Evolutionary conservation across 257 asterid species (phyloP), one percentile per base, ranked within the genome.

Genomic region (Rubia yunnanensis): DNA sequence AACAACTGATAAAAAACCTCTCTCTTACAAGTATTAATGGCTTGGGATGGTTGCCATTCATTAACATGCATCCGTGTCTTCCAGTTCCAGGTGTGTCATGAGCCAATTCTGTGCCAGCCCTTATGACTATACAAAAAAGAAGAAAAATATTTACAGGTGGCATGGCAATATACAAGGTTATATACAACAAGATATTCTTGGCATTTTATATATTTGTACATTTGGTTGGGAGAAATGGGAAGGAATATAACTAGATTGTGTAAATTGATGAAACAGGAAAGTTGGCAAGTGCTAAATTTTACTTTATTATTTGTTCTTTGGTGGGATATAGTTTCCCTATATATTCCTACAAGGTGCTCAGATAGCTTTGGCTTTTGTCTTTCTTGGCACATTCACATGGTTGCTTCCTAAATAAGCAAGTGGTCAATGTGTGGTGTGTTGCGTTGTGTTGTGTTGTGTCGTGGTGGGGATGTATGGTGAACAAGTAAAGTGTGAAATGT

Each of bases 391-490:
- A 20, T 65, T 55, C 24, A 23, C 41, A 67, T 34, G 31, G 6
- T 48, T 60, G 54, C 73, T 31, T 60, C 67, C 50, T 65, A 34
- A 52, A 65, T 50, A 35, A 50, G 61, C 13, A 50, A 32, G 57
- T 52, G 63, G 62, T 34, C 53, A 53, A 20, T 50, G 31, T 39
- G 55, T 17, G 54, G 5, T 48, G 5, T 48, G 23, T 50, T 13
- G 20, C 0, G 15, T 17, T 31, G 20, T 31, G 31, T 70, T 27
- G 48, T 14, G 15, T 17, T 31, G 20, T 31, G 31, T 70, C 20
- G 48, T 14, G 31, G 26, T 65, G 67, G 65, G 78, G 69, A 77
- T 73, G 60, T 77, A 60, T 77, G 74, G 69, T 30, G 68, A 34
- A 20, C 50, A 68, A 72, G 77, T 64, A 72, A 72, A 52, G 72